Percentiles rank a stretch among this genome's conserved stretches.
Evolutionary conservation across 129 eudicot genomes (phyloP).

Genomic region (Erigeron canadensis): DNA sequence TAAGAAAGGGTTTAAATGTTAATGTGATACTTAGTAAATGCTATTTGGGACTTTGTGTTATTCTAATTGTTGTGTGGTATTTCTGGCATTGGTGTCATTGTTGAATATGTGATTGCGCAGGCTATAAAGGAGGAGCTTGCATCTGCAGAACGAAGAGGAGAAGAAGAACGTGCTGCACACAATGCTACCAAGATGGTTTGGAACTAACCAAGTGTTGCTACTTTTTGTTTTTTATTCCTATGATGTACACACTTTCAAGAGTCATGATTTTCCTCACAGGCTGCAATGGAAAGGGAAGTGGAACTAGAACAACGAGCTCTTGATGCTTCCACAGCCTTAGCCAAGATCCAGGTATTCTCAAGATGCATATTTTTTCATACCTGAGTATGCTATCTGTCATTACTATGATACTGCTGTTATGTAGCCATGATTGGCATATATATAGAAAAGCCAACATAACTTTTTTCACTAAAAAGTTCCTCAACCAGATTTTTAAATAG

Average conservation of each 20-base stretch:
- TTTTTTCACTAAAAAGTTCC: not conserved
- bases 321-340: conserved; percentile 93
- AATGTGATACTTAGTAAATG: conserved; percentile 18
- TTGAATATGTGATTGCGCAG: conserved; percentile 39
- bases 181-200: conserved; percentile 84
- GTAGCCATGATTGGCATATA: not conserved
- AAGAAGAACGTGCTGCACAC: conserved; percentile 97
- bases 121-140: conserved; percentile 93
- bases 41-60: not conserved
- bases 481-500: not conserved
- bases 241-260: not conserved
- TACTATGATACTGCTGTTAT: not conserved
- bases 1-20: conserved; percentile 40
- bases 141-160: conserved; percentile 84
- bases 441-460: not conserved
- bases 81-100: conserved; percentile 9
- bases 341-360: conserved; percentile 71
- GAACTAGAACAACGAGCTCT: conserved; percentile 93
- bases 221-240: conserved; percentile 6
- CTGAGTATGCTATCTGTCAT: not conserved
- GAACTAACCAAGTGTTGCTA: conserved; percentile 2
- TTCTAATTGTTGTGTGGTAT: not conserved
- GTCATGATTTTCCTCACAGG: conserved; percentile 41
- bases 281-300: conserved; percentile 96
- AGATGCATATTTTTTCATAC: conserved; percentile 12